These are phyloP conservation scores for Bacidia rubella DNA, from an alignment of 495 filamentous ascomycete genomes.

Conservation along the genomic window DNA sequence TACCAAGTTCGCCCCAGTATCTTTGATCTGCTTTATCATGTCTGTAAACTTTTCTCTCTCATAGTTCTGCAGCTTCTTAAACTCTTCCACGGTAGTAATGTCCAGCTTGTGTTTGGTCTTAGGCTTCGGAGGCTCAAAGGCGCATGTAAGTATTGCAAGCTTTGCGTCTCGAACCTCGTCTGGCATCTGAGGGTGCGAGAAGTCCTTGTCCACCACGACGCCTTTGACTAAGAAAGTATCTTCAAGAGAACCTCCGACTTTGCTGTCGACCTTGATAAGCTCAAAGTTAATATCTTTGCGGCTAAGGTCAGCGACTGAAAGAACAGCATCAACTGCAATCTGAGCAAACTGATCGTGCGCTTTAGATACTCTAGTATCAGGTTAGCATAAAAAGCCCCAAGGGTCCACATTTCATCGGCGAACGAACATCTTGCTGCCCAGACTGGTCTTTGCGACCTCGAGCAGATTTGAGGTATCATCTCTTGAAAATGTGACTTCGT, in stretches of 20 bases:
- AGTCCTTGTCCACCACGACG: slow-evolving; percentile 98
- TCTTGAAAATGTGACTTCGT: slow-evolving; percentile 70
- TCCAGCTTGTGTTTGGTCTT: slow-evolving; percentile 99
- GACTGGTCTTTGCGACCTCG: slow-evolving; percentile 87
- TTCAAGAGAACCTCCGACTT: slow-evolving; percentile 90
- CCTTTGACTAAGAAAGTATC: slow-evolving; percentile 91
- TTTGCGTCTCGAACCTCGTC: slow-evolving; percentile 87
- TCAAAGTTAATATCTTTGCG: slow-evolving; percentile 98
- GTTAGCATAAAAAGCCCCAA: slow-evolving; percentile 18
- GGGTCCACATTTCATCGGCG: background rate
- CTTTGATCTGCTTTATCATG: slow-evolving; percentile 98
- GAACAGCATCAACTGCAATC: slow-evolving; percentile 92
- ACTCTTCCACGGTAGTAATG: slow-evolving; percentile 94
- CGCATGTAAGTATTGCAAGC: slow-evolving; percentile 92
- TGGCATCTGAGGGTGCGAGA: slow-evolving; percentile 99
- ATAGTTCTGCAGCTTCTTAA: slow-evolving; percentile 90
- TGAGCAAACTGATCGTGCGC: slow-evolving; percentile 95
- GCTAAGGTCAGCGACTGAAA: slow-evolving; percentile 91
- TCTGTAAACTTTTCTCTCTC: slow-evolving; percentile 91
- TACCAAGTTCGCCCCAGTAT: slow-evolving; percentile 89
- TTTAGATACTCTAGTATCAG: slow-evolving; percentile 62
- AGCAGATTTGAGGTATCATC: slow-evolving; percentile 69
- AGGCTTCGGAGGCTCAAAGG: slow-evolving; percentile 98
- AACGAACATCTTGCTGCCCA: slow-evolving; percentile 86
- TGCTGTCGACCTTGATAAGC: slow-evolving; percentile 97